Evolutionary conservation across 345 rosid genomes (phyloP), one percentile per base, ranked within the genome.

Genomic region (Populus ilicifolia): DNA sequence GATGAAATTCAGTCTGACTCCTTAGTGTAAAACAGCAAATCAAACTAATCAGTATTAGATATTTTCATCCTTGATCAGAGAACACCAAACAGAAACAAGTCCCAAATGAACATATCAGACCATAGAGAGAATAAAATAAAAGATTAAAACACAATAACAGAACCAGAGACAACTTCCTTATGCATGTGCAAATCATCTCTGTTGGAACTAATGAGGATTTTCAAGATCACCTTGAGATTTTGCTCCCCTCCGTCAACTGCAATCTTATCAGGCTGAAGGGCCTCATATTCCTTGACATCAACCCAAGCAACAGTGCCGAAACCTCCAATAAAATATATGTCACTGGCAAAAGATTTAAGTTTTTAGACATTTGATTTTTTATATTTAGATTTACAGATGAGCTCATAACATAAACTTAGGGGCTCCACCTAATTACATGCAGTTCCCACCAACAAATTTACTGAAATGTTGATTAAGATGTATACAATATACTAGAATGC

Each of bases 231-330:
- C 94, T 93, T 92, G 16, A 96, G 87, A 83, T 88, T 88, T 76
- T 93, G 92, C 85, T 96, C 98, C n/a, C 92, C 97, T 46, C 98
- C 99, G 83, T 93, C 90, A 44, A 91, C 97, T 66, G 99, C 98
- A 83, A 93, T 96, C 86, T 88, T 96, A 82, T 96, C 98, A 23
- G 98, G 99, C 39, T 84, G 85, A 81, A 96, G 83, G 43, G 86
- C 83, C 74, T 93, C 97, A 1, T 92, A 93, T 84, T 96, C 98
- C 80, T 86, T 87, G 69, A 93, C 97, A 83, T 93, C 92, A 12
- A 96, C 90, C 99, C 99, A 96, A 29, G 99, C 98, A 79, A 93
- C 97, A 52, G 98, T 93, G 77, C 99, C 99, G 81, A 96, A 96
- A 75, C 98, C 99, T 68, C 99, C 99, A 75, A 96, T 92, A 85